phyloP scores from a whole-genome alignment of 352 stramenopile genomes.

The Phytopythium montanum region DNA sequence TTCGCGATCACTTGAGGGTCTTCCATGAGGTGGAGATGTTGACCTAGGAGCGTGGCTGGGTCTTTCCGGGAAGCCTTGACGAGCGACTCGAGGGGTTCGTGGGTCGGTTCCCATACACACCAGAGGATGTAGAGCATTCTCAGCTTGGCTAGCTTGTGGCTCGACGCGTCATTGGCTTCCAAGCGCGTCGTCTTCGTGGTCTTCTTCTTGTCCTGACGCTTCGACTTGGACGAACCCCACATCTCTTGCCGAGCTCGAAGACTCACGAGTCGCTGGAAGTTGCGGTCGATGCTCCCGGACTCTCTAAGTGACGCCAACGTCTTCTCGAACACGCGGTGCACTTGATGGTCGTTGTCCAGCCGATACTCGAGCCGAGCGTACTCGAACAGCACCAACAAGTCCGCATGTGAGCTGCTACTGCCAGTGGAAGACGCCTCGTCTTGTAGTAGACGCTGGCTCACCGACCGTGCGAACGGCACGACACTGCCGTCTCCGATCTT shows the following conservation, averaged over 20 bases:
- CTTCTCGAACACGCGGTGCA: conserved; percentile 55
- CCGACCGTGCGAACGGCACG: conserved; percentile 17
- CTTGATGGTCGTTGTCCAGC: conserved; percentile 39
- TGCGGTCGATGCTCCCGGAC: neutral
- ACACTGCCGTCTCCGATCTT: neutral
- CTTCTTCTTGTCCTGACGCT: neutral
- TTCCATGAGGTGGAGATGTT: conserved; percentile 16
- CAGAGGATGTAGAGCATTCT: conserved; percentile 36
- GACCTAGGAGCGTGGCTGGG: conserved; percentile 1
- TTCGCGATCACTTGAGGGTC: neutral
- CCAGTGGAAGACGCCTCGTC: neutral
- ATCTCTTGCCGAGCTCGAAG: conserved; percentile 34
- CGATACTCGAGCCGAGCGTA: conserved; percentile 54
- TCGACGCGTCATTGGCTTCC: no score
- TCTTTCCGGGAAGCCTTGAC: conserved; percentile 33
- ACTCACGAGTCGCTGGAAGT: conserved; percentile 56
- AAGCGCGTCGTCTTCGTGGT: neutral
- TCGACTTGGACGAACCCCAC: neutral
- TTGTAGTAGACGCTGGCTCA: conserved; percentile 33
- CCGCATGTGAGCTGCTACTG: conserved; percentile 4
- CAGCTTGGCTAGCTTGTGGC: conserved; percentile 9
- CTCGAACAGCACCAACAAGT: conserved; percentile 32
- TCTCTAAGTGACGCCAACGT: conserved; percentile 29
- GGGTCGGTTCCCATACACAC: conserved; percentile 23
- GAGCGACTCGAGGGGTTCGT: conserved; percentile 32